phyloP scores from a whole-genome alignment of 257 asterid genomes.

The Solanum tarijense region DNA sequence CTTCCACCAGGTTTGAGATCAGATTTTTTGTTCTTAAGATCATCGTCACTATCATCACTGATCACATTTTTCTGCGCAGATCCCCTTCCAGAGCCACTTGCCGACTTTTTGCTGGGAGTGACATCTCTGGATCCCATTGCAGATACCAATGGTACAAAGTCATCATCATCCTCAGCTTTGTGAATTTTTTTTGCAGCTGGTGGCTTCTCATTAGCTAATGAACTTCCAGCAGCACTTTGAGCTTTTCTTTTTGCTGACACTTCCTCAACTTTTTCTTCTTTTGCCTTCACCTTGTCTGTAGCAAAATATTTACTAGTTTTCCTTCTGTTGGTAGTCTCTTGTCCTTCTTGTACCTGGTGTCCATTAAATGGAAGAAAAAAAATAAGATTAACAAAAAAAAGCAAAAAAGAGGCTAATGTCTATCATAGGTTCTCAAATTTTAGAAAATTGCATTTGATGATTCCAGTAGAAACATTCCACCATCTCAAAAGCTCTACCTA shows the following conservation, averaged over 20 bases:
- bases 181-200: slow-evolving; percentile 45
- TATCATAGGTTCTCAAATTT: neutral
- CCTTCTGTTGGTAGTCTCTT: slow-evolving; percentile 62
- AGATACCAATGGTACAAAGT: slow-evolving; percentile 45
- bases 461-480: neutral
- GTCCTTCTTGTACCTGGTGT: slow-evolving; percentile 44
- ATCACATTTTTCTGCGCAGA: slow-evolving; percentile 29
- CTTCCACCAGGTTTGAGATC: slow-evolving; percentile 51
- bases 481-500: neutral
- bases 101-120: slow-evolving; percentile 61
- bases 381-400: neutral
- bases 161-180: slow-evolving; percentile 61
- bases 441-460: neutral
- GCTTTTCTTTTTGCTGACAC: slow-evolving; percentile 47
- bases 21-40: slow-evolving; percentile 28
- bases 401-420: neutral
- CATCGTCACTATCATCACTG: slow-evolving; percentile 40
- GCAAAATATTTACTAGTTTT: slow-evolving; percentile 92
- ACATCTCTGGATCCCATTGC: slow-evolving; percentile 31
- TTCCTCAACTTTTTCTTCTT: slow-evolving; percentile 52
- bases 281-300: slow-evolving; percentile 30
- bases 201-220: slow-evolving; percentile 28
- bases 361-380: neutral
- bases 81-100: slow-evolving; percentile 61
- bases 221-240: slow-evolving; percentile 20